phyloP scores from a whole-genome alignment of 106 monocot species.

The Platanthera guangdongensis region DNA sequence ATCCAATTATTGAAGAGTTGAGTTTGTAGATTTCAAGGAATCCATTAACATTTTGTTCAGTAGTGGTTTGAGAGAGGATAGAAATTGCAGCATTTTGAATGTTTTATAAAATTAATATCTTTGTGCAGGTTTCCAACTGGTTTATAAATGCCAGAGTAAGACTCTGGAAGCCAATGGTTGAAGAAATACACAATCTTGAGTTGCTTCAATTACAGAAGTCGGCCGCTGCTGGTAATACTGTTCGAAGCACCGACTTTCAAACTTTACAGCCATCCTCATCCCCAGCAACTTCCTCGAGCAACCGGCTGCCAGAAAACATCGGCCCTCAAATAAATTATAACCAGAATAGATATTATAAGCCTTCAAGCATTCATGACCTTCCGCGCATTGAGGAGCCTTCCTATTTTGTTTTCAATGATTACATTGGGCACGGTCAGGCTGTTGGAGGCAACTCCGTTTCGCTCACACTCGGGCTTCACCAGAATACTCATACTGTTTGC shows the following conservation, averaged over 20 bases:
- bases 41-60: too few relatives aligned
- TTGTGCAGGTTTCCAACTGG: slow-evolving; percentile 70
- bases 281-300: slow-evolving; percentile 16
- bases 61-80: too few relatives aligned
- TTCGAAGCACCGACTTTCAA: not conserved
- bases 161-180: slow-evolving; percentile 90
- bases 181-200: slow-evolving; percentile 64
- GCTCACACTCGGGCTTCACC: slow-evolving; percentile 70
- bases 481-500: slow-evolving; percentile 23
- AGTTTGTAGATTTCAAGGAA: too few relatives aligned
- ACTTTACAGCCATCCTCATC: slow-evolving; percentile 12
- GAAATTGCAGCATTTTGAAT: too few relatives aligned
- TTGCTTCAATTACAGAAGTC: slow-evolving; percentile 23
- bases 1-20: too few relatives aligned
- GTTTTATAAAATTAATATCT: not conserved
- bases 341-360: too few relatives aligned
- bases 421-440: not conserved
- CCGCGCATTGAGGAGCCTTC: slow-evolving; percentile 23
- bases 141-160: slow-evolving; percentile 85
- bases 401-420: slow-evolving; percentile 22
- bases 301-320: slow-evolving; percentile 3
- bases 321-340: not conserved
- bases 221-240: not conserved
- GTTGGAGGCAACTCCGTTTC: slow-evolving; percentile 21
- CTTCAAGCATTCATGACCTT: slow-evolving; percentile 3